Conservation (phyloP, 306 rosid genomes). For the Cucumis cinereus region DNA sequence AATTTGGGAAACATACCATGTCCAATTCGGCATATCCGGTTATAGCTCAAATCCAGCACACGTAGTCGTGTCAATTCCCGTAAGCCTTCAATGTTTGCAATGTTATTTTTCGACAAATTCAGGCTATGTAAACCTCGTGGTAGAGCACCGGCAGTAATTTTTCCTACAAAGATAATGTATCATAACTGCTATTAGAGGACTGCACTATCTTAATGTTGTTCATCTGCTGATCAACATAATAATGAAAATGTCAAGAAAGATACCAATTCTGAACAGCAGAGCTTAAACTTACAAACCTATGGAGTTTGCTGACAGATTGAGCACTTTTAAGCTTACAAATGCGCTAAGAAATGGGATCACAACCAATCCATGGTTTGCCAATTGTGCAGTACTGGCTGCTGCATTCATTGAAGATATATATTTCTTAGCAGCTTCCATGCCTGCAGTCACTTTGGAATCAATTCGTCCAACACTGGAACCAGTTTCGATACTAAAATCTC, state of each 20-base stretch:
- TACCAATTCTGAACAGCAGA: background rate
- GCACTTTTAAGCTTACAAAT: constrained; percentile 63
- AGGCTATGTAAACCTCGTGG: constrained; percentile 84
- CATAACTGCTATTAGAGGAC: background rate
- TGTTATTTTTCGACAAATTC: constrained; percentile 77
- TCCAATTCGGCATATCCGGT: constrained; percentile 70
- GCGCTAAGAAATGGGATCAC: constrained; percentile 85
- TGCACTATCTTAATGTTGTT: background rate
- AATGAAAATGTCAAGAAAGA: background rate
- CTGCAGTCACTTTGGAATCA: constrained; percentile 49
- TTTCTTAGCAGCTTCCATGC: constrained; percentile 76
- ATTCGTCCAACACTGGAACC: constrained; percentile 18
- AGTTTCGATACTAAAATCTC: constrained; percentile 19
- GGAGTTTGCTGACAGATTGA: constrained; percentile 77
- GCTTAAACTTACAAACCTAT: constrained; percentile 42
- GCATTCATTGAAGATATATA: constrained; percentile 74
- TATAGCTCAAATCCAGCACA: constrained; percentile 75
- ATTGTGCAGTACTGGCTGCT: constrained; percentile 55
- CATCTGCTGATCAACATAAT: background rate
- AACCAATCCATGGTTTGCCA: constrained; percentile 74
- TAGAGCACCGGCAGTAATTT: constrained; percentile 77
- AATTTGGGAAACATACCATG: constrained; percentile 39
- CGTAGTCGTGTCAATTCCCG: constrained; percentile 95
- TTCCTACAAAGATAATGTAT: constrained; percentile 35
- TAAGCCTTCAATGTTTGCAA: constrained; percentile 66